These are phyloP conservation scores for Pseudogymnoascus sp. DNA, from an alignment of 2,329 filamentous ascomycete genomes.

Conservation along the genomic window DNA sequence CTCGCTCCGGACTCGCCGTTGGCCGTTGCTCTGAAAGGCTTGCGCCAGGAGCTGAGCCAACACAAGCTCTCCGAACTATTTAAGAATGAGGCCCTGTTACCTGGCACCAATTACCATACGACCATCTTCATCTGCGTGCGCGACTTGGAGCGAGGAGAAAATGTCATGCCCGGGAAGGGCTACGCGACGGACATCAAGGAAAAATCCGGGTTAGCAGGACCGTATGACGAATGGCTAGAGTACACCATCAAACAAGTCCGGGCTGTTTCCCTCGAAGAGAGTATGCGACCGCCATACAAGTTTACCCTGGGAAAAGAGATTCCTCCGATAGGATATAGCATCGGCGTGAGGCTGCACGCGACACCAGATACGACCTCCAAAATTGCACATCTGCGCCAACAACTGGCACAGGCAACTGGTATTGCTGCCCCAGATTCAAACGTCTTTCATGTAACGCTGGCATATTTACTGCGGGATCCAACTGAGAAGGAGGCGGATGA, in stretches of 20 bases:
- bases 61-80: background rate
- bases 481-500: background rate
- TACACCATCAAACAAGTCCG: background rate
- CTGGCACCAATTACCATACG: background rate
- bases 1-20: background rate
- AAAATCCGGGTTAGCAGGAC: background rate
- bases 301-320: background rate
- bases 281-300: background rate
- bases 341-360: background rate
- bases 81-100: background rate
- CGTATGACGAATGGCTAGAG: background rate
- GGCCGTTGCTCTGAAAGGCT: background rate
- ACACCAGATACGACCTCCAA: background rate
- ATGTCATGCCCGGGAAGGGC: background rate
- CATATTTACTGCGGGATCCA: background rate
- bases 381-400: background rate
- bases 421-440: background rate
- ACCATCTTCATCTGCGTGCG: background rate
- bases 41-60: background rate
- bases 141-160: background rate
- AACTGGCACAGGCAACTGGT: background rate
- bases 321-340: background rate
- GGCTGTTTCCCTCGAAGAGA: background rate
- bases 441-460: background rate
- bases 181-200: background rate